Evolutionary conservation across 75 land plant genomes (phyloP), one percentile per base, ranked within the genome.

Genomic region (Pinus tabuliformis): DNA sequence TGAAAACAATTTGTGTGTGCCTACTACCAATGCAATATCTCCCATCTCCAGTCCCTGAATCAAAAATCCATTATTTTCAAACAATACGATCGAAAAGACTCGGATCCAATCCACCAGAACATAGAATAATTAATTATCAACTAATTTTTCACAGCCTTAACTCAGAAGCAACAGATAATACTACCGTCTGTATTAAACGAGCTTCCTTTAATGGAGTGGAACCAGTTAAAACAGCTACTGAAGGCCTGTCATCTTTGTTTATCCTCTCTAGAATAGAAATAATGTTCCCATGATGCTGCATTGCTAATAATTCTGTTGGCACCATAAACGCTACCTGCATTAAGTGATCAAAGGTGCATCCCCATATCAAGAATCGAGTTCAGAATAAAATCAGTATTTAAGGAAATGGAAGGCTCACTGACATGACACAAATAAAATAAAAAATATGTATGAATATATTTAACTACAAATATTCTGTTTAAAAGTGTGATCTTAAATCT

Each of bases 241-340:
- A 73, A 57, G 99, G 99, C 78, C 89, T 90, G 21, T 74, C 75
- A 60, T 72, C 86, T 16, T 56, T 77, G 30, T 81, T 85, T 64
- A 93, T 70, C 58, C 76, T 81, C 62, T 93, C 91, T 22, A 96
- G 59, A 66, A 98, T 79, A 18, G 83, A 74, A 33, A 78, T 36
- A 11, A 92, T 75, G 62, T 81, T 85, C 61, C 89, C 82, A 83
- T 89, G 89, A 59, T 96, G 99, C 76, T 96, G 99, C 57, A 73
- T 62, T 26, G 97, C 99, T 76, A 96, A 85, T 73, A 96, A 81
- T 74, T 96, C 99, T 36, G 99, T 96, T 70, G 99, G 99, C 66
- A 88, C 99, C 99, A 96, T 96, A 57, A 92, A 89, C 57, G 98
- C 99, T 77, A 90, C 99, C 99, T 90, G 58, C 37, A 73, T 54